These are phyloP conservation scores for Ceratobasidium papillatum DNA, from an alignment of 1,284 basidiomycete genomes.

Conservation along the genomic window DNA sequence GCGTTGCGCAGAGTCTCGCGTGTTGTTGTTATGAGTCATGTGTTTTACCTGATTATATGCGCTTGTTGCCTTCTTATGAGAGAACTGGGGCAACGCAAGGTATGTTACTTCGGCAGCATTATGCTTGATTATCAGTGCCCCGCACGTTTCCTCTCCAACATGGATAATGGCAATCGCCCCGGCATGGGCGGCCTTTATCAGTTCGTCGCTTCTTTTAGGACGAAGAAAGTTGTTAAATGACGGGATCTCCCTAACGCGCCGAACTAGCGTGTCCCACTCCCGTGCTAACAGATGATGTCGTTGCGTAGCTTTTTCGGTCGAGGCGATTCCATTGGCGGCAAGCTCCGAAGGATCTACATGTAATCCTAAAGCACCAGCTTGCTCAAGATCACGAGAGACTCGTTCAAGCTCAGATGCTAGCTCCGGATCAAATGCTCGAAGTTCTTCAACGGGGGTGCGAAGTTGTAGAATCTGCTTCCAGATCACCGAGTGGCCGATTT, in stretches of 20 bases:
- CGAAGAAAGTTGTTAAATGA: not conserved
- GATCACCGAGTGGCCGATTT: not conserved
- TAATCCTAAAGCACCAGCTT: not conserved
- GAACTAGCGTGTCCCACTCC: not conserved
- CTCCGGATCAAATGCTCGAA: not conserved
- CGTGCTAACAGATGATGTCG: not conserved
- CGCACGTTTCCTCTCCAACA: not conserved
- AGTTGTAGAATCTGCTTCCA: slow-evolving; percentile 22
- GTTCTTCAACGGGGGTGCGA: not conserved
- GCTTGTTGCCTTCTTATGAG: not conserved
- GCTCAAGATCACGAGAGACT: slow-evolving; percentile 6
- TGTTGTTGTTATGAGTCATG: not conserved
- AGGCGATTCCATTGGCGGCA: no score
- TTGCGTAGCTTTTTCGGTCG: not conserved
- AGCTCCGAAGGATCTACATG: not conserved
- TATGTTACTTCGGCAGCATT: not conserved
- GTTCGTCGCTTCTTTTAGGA: not conserved
- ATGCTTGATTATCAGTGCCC: not conserved
- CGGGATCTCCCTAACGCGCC: not conserved
- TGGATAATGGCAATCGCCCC: not conserved
- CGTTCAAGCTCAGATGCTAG: not conserved
- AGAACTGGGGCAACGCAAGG: not conserved
- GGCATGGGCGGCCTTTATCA: not conserved
- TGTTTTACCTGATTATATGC: not conserved
- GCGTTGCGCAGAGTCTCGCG: not conserved